These are phyloP conservation scores for Candida insectalens DNA, from an alignment of 805 yeast species.

Conservation along the genomic window DNA sequence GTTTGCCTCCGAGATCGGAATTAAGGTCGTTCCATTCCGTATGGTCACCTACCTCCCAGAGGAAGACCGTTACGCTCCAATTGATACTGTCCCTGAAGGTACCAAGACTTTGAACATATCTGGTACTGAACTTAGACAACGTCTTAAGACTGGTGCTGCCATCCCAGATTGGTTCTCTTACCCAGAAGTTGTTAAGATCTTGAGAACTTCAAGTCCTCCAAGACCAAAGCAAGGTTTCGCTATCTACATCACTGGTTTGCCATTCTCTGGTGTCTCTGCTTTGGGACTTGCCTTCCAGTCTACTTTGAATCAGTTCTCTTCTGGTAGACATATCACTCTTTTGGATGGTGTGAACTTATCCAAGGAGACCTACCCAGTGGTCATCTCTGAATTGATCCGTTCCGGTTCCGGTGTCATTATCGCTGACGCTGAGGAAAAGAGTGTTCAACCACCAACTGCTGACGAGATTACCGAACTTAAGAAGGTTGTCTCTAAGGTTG, in stretches of 20 bases:
- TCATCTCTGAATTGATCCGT: constrained; percentile 67
- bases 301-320: constrained; percentile 80
- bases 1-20: constrained; percentile 68
- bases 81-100: constrained; percentile 76
- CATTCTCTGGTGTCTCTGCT: constrained; percentile 51
- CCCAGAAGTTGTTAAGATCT: constrained; percentile 88
- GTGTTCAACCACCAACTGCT: constrained; percentile 28
- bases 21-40: constrained; percentile 91
- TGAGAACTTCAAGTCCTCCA: constrained; percentile 91
- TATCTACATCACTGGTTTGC: constrained; percentile 50
- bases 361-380: constrained; percentile 40
- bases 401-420: constrained; percentile 91
- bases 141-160: constrained; percentile 74
- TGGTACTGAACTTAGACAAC: constrained; percentile 88
- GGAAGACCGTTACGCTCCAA: constrained; percentile 90
- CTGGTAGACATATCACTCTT: constrained; percentile 70
- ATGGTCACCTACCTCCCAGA: constrained; percentile 96
- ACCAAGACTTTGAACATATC: constrained; percentile 76
- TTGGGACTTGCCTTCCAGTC: constrained; percentile 80
- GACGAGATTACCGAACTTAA: constrained; percentile 33
- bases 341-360: constrained; percentile 28
- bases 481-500: constrained; percentile 35
- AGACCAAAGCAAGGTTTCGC: constrained; percentile 85
- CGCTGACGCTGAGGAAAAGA: constrained; percentile 30
- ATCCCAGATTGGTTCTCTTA: constrained; percentile 97